Evolutionary conservation across 805 yeast genomes (phyloP).

Genomic region (Candida maesae): DNA sequence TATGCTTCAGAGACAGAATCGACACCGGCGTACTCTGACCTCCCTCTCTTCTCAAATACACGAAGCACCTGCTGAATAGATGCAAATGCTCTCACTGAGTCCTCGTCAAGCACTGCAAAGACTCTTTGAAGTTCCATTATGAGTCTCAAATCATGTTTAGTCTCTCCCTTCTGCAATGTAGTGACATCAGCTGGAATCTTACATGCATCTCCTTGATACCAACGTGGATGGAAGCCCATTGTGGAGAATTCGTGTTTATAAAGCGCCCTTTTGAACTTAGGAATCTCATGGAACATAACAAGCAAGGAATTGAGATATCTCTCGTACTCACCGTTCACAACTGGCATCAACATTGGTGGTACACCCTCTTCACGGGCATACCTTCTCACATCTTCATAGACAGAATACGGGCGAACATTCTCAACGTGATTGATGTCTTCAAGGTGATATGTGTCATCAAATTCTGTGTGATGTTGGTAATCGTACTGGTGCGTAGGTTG

Average conservation of each 20-base stretch:
- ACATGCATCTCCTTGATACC: slow-evolving; percentile 35
- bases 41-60: slow-evolving; percentile 27
- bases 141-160: slow-evolving; percentile 26
- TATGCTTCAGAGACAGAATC: slow-evolving; percentile 22
- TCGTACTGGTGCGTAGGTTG: background rate
- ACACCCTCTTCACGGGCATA: slow-evolving; percentile 19
- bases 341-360: slow-evolving; percentile 36
- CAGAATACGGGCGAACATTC: slow-evolving; percentile 12
- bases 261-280: slow-evolving; percentile 31
- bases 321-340: slow-evolving; percentile 31
- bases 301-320: slow-evolving; percentile 40
- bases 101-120: slow-evolving; percentile 34
- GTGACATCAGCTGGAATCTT: slow-evolving; percentile 9
- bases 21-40: slow-evolving; percentile 10
- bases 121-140: slow-evolving; percentile 37
- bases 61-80: slow-evolving; percentile 32
- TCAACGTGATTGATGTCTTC: background rate
- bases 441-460: background rate
- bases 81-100: slow-evolving; percentile 36
- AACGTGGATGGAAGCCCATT: slow-evolving; percentile 34
- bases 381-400: slow-evolving; percentile 32
- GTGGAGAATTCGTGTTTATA: slow-evolving; percentile 30
- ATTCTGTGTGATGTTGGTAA: background rate
- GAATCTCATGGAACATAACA: slow-evolving; percentile 36
- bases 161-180: slow-evolving; percentile 19